phyloP scores from a whole-genome alignment of 108 stramenopile species.

The Cyclotella baltica region DNA sequence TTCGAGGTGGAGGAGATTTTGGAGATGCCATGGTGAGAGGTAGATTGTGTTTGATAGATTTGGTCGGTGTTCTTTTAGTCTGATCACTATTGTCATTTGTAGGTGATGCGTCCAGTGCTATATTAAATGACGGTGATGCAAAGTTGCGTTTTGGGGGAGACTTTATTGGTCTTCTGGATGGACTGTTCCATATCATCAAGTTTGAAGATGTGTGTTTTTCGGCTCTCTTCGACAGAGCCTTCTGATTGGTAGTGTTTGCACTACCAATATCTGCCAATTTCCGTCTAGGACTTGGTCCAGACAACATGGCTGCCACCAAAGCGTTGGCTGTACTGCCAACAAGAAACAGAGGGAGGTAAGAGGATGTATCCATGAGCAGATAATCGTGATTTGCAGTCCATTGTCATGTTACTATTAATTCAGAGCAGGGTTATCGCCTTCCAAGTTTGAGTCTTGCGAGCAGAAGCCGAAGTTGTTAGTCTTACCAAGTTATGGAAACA shows the following conservation, averaged over 20 bases:
- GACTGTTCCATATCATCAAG: constrained; percentile 8
- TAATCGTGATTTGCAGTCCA: too few relatives aligned
- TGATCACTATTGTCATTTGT: background rate
- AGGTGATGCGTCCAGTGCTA: background rate
- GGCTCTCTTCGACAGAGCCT: background rate
- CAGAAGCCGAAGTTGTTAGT: too few relatives aligned
- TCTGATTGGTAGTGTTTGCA: background rate
- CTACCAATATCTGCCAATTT: constrained; percentile 2
- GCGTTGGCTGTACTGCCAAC: background rate
- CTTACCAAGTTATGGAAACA: too few relatives aligned
- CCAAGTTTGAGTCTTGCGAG: constrained; percentile 6
- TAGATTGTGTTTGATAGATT: background rate
- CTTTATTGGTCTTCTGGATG: background rate
- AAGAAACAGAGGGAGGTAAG: background rate
- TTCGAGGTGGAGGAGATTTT: background rate
- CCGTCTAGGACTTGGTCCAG: constrained; percentile 7
- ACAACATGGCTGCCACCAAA: background rate
- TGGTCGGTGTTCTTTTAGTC: background rate
- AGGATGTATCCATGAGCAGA: constrained; percentile 11
- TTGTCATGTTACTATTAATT: too few relatives aligned
- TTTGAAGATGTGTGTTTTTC: background rate
- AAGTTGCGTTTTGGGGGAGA: background rate
- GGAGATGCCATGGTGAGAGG: background rate
- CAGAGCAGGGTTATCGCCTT: too few relatives aligned
- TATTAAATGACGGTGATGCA: background rate